Base-by-base conservation (phyloP, 805 yeast species). In the Nakazawaea wickerhamii region DNA sequence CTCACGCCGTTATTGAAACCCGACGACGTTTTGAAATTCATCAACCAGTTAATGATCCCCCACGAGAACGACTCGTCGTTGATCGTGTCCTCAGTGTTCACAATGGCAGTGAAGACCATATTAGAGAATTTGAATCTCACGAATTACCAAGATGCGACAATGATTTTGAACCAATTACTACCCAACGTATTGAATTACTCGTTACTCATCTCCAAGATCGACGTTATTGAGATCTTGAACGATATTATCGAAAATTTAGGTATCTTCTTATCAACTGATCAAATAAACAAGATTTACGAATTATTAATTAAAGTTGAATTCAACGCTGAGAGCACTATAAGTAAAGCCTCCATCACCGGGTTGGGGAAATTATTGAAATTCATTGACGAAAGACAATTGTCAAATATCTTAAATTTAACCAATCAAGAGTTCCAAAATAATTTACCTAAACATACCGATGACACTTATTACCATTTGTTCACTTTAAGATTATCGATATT, bases 161-260 rank as follows among this genome's bases (percentile, higher is more conserved):
- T 48, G 64, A 44, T 46, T 8, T 52, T 71, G 10, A 65, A 59
- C 13, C 47, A 53, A 5, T 47, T 77, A 6, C 50, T 75, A 13
- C 74, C 75, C 50, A 65, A 10, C 51, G 54, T 13, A 43, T 55
- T 36, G 52, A 57, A 47, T 59, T 73, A 23, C 7, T 34, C 31
- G 0, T 30, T 33, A 4, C 49, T 63, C 28, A 48, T 42, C 17
- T 48, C 52, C 8, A 60, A 65, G 10, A 68, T 80, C 27, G 89
- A 84, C 51, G 63, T 71, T 31, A 70, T 81, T 48, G 91, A 84
- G 54, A 68, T 81, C 5, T 55, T 81, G 34, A 66, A 73, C 18
- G 87, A 80, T 50, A 49, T 82, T 31, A 60, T 79, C 36, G 70
- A 68, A 45, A 65, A 69, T 43, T 60, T 78, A 5, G 66, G 68